Base-by-base conservation (phyloP, 495 filamentous ascomycete genomes). In the Hypomontagnella submonticulosa region DNA sequence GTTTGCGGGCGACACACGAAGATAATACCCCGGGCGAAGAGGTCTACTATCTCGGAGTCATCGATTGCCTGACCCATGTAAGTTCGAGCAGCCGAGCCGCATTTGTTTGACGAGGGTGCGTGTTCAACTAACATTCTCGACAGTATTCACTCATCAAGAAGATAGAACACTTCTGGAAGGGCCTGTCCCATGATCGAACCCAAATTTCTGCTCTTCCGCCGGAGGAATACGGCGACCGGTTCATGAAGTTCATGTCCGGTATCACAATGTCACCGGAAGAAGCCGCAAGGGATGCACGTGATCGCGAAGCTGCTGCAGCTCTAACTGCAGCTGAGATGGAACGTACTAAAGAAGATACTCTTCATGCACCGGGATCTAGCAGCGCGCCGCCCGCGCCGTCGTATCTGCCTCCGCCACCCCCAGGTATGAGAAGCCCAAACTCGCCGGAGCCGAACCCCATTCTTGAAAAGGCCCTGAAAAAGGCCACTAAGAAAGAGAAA, bases 31-130 rank as follows among this genome's bases (percentile, higher is more conserved):
- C 90, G 6, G 93, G 88, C 1, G 92, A 97, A 55, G 92, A 96
- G 77, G 92, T 99, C 32, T 99, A 98, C 70, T 99, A 98, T 73
- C 84, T 99, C 5, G 95, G 95, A 9, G 95, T 99, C 63, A 98
- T 98, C 72, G 96, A 98, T 76, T 98, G 94, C 74, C 77, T 99
- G 71, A 99, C 95, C 37, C 92, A 97, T 77, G 92, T 95, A 81
- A 83, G 90, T 84, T 49, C 0, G 13, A 8, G 40, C 44, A 4
- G 9, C 12, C 9, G 4, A 23, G 2, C 23, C 11, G 15, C 4
- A 10, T 13, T 41, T 11, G n/a, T 42, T 12, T n/a, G 8, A 3
- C 13, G 7, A 23, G n/a, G 2, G 18, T 18, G 4, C 10, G 19
- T 23, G 1, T 5, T 4, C 13, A 40, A 33, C 77, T 83, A 74